phyloP scores from a whole-genome alignment of 2,329 filamentous ascomycete genomes.

The Fusarium annulatum region DNA sequence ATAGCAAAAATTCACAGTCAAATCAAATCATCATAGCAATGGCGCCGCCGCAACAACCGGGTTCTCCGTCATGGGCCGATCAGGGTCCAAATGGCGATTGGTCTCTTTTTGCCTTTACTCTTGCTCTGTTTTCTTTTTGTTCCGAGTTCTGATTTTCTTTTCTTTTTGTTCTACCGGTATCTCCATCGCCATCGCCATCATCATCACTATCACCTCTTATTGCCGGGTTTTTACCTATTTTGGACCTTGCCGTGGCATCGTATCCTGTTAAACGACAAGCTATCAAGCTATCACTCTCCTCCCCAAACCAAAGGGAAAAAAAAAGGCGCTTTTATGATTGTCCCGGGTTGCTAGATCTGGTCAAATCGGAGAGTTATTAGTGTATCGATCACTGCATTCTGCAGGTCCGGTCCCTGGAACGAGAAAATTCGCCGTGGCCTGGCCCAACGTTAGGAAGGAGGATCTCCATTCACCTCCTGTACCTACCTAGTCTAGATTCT shows the following conservation, averaged over 20 bases:
- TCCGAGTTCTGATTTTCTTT: not conserved
- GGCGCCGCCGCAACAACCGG: slow-evolving; percentile 9
- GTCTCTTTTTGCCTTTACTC: not conserved
- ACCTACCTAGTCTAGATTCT: slow-evolving; percentile 6
- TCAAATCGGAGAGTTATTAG: slow-evolving; percentile 14
- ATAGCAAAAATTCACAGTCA: not conserved
- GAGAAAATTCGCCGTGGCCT: slow-evolving; percentile 11
- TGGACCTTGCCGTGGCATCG: slow-evolving; percentile 3
- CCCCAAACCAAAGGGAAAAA: not conserved
- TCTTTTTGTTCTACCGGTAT: not conserved
- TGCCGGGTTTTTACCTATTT: not conserved
- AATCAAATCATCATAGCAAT: slow-evolving; percentile 5
- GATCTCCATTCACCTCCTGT: not conserved
- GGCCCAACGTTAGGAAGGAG: not conserved
- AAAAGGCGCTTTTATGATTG: not conserved
- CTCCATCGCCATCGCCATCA: not conserved
- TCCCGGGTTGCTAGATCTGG: slow-evolving; percentile 9
- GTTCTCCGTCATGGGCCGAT: slow-evolving; percentile 12
- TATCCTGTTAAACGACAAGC: not conserved
- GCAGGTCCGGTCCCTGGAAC: slow-evolving; percentile 23
- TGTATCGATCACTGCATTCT: slow-evolving; percentile 22
- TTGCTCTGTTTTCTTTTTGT: not conserved
- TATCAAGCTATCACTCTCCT: not conserved
- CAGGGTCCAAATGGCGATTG: slow-evolving; percentile 17
- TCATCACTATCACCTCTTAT: not conserved